phyloP scores from a whole-genome alignment of 768 basidiomycete species.

The Naganishia vishniacii region DNA sequence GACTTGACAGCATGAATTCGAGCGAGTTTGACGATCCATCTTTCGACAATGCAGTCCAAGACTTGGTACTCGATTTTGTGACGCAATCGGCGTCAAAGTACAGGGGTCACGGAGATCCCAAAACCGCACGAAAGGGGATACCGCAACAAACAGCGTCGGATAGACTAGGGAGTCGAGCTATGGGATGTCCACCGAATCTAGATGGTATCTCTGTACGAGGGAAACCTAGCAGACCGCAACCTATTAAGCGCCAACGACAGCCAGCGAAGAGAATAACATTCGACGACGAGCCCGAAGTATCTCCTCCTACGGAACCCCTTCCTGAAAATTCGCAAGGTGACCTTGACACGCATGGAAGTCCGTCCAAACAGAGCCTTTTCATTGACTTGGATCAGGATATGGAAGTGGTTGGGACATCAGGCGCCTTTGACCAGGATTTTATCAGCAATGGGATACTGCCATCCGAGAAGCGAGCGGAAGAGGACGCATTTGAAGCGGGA shows the following conservation, averaged over 20 bases:
- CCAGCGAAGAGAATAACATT: not conserved
- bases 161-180: not conserved
- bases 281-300: not conserved
- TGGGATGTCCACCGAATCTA: not conserved
- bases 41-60: not conserved
- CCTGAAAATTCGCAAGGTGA: too few relatives aligned
- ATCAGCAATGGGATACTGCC: not conserved
- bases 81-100: not conserved
- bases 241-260: not conserved
- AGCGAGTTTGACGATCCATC: constrained; percentile 17
- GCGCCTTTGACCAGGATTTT: not conserved
- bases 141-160: too few relatives aligned
- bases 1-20: not conserved
- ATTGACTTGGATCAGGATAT: not conserved
- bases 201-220: not conserved
- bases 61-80: not conserved
- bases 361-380: too few relatives aligned
- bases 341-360: too few relatives aligned
- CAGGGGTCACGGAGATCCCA: too few relatives aligned
- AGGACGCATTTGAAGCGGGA: too few relatives aligned
- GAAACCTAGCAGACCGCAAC: constrained; percentile 4
- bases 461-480: too few relatives aligned
- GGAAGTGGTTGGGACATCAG: not conserved
- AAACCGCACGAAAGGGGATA: too few relatives aligned
- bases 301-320: too few relatives aligned